A percentile compares a stretch with the other conserved stretches of the same genome.
Evolutionary conservation across 352 stramenopile genomes (phyloP).

Genomic region (Globisporangium megalacanthum): DNA sequence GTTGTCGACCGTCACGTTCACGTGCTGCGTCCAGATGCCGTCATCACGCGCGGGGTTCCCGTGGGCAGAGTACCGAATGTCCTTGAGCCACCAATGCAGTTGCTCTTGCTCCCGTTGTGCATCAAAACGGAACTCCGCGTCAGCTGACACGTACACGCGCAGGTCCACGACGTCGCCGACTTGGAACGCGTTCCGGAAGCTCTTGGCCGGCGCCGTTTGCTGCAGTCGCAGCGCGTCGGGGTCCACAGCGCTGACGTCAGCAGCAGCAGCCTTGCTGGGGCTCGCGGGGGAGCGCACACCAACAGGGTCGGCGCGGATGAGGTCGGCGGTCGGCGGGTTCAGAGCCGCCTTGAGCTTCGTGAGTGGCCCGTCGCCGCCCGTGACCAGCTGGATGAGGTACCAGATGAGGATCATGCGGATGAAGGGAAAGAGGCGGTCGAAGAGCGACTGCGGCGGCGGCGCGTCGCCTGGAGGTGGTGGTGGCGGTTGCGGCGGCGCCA

Average conservation of each 20-base stretch:
- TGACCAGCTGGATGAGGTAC: slow-evolving; percentile 68
- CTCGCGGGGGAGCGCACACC: neutral
- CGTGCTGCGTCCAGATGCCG: slow-evolving; percentile 28
- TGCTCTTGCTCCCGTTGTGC: slow-evolving; percentile 42
- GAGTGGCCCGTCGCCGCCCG: slow-evolving; percentile 11
- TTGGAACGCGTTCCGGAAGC: slow-evolving; percentile 53
- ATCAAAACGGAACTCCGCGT: slow-evolving; percentile 45
- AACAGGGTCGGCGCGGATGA: slow-evolving; percentile 1
- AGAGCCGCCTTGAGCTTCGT: slow-evolving; percentile 12
- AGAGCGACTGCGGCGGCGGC: slow-evolving; percentile 22
- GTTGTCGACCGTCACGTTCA: slow-evolving; percentile 77
- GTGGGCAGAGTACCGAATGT: slow-evolving; percentile 44
- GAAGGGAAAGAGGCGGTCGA: slow-evolving; percentile 60
- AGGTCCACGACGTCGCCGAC: slow-evolving; percentile 45
- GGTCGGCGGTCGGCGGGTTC: slow-evolving; percentile 14
- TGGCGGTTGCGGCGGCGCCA: neutral
- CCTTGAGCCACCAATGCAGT: slow-evolving; percentile 51
- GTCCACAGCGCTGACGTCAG: neutral
- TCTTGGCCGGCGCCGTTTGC: slow-evolving; percentile 10
- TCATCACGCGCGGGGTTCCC: slow-evolving; percentile 48
- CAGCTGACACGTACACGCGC: slow-evolving; percentile 60
- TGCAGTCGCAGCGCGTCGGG: slow-evolving; percentile 10
- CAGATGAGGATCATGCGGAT: slow-evolving; percentile 76
- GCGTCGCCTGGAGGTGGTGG: neutral
- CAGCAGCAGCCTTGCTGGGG: neutral